Evolutionary conservation across 108 stramenopile genomes (phyloP), one percentile per base, ranked within the genome.

Genomic region (Fragilariopsis cylindrus): DNA sequence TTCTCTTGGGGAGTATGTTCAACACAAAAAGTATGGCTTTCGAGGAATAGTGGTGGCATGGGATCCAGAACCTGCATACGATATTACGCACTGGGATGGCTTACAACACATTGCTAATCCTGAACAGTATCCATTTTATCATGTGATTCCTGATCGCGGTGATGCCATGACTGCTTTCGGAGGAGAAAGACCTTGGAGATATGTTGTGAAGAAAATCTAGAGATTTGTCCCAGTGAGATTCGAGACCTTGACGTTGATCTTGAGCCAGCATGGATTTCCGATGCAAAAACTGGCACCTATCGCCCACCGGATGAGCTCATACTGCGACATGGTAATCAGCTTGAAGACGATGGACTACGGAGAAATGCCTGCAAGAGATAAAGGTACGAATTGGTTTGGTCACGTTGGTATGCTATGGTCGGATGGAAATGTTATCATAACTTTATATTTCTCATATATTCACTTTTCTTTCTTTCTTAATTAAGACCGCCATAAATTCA

Each of bases 1-100:
- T 70, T 69, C 73, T 16, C 75, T 94, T 44, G 93, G 93, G 12
- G 81, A 90, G 48, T 65, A 88, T 13, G 90, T 95, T 4, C 68
- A 74, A 57, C 91, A 92, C 79, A 90, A 87, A 57, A 65, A 81
- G 12, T 91, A 87, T 71, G 91, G 90, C 6, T 95, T 88, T 71
- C 76, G 88, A 43, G 93, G 93, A 39, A 88, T 95, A 18, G 76
- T 95, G 16, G 79, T 88, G 18, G 88, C 85, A 19, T 91, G 88
- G 84, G 88, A 94, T 73, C 80, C 82, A 11, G 70, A 68, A 50
- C 91, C 93, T 30, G 58, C 52, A 5, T 71, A 85, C 41, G 90
- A 94, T 76, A 88, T 95, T 30, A 73, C 87, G 2, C 57, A 74
- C 4, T 95, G 93, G 93, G 90, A 94, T 69, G 93, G 91, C n/a